A percentile compares a stretch with the other conserved stretches of the same genome.
These are phyloP conservation scores for Ogataea neopini DNA, from an alignment of 805 yeast genomes.

Conservation along the genomic window DNA sequence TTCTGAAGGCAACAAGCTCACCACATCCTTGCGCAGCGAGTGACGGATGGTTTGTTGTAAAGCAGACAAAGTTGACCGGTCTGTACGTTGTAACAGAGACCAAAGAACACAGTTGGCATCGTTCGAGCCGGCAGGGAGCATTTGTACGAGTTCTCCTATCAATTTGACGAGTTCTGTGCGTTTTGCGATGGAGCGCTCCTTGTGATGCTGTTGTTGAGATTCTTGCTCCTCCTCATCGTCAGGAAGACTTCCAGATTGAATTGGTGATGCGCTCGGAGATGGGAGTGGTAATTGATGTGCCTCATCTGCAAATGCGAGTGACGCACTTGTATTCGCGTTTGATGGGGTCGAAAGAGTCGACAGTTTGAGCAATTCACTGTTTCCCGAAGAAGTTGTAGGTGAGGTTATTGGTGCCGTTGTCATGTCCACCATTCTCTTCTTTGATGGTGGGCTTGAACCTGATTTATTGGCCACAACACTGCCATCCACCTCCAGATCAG, in stretches of 20 bases:
- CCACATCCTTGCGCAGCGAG: constrained; percentile 70
- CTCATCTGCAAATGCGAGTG: constrained; percentile 25
- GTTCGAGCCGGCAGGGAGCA: constrained; percentile 49
- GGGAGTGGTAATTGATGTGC: constrained; percentile 57
- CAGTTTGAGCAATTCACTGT: constrained; percentile 16
- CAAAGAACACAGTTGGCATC: constrained; percentile 47
- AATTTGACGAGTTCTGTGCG: constrained; percentile 39
- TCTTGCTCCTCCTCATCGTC: constrained; percentile 7
- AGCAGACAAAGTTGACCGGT: constrained; percentile 62
- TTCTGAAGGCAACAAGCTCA: constrained; percentile 73
- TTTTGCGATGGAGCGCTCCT: constrained; percentile 1
- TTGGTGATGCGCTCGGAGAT: constrained; percentile 67
- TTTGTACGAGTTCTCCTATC: constrained; percentile 35
- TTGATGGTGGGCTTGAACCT: constrained; percentile 23
- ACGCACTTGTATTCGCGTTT: constrained; percentile 7
- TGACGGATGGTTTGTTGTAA: constrained; percentile 51
- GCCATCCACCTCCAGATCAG: constrained; percentile 18
- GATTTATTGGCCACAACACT: constrained; percentile 13
- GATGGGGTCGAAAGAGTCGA: constrained; percentile 19
- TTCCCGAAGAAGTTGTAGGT: constrained; percentile 19
- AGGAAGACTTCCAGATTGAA: constrained; percentile 35
- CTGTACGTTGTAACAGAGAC: constrained; percentile 56
- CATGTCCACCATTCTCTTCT: constrained; percentile 22
- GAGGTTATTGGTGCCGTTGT: constrained; percentile 13
- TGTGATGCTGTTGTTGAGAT: background rate